A percentile compares a stretch with the other conserved stretches of the same genome.
Evolutionary conservation across 176 grass and related monocot genomes (phyloP).

Genomic region (Eleusine coracana): DNA sequence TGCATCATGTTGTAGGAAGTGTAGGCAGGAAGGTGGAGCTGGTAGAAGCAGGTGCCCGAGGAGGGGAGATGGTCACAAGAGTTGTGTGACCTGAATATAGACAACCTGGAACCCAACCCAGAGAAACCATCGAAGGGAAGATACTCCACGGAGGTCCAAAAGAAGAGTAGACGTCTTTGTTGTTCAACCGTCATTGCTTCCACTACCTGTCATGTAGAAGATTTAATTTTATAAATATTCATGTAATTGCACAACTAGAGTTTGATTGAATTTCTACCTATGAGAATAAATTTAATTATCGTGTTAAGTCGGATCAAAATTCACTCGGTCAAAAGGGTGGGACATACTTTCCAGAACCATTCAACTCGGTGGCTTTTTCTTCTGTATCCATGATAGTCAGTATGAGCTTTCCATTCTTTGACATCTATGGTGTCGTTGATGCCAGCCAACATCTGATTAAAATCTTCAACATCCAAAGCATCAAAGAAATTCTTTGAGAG

Average conservation of each 20-base stretch:
- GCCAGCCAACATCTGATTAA: slow-evolving; percentile 63
- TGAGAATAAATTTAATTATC: background rate
- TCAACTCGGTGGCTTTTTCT: slow-evolving; percentile 51
- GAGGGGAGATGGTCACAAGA: slow-evolving; percentile 59
- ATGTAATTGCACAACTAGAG: background rate
- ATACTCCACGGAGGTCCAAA: slow-evolving; percentile 72
- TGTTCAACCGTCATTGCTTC: slow-evolving; percentile 55
- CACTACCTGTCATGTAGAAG: slow-evolving; percentile 42
- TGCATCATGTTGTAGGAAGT: slow-evolving; percentile 46
- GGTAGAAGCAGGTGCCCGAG: slow-evolving; percentile 69
- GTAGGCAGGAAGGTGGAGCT: slow-evolving; percentile 53
- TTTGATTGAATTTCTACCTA: background rate
- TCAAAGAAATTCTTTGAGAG: slow-evolving; percentile 49
- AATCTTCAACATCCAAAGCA: slow-evolving; percentile 60
- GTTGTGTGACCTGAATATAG: slow-evolving; percentile 45
- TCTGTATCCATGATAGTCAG: slow-evolving; percentile 57
- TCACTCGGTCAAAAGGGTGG: background rate
- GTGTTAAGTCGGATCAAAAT: background rate
- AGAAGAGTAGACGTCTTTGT: slow-evolving; percentile 56
- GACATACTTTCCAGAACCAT: slow-evolving; percentile 56
- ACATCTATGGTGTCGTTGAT: slow-evolving; percentile 42
- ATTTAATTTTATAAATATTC: background rate
- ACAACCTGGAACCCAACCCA: slow-evolving; percentile 48
- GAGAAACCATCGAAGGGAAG: slow-evolving; percentile 60
- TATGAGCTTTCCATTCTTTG: slow-evolving; percentile 67